A percentile compares a stretch with the other conserved stretches of the same genome.
phyloP scores from a whole-genome alignment of 2,329 filamentous ascomycete species.

The Colletotrichum tamarilloi region DNA sequence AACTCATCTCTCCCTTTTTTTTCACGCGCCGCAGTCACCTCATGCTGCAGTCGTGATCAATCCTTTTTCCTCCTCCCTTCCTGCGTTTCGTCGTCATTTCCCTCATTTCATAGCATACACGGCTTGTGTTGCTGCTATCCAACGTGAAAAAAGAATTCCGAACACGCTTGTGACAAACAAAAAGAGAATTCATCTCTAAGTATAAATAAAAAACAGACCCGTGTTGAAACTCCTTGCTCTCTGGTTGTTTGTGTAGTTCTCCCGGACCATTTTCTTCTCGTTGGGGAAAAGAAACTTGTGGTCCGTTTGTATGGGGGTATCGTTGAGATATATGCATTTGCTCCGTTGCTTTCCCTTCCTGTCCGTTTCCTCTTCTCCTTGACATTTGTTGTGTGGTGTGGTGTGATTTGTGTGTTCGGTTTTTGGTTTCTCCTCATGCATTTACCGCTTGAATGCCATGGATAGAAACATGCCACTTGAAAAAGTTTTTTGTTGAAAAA shows the following conservation, averaged over 20 bases:
- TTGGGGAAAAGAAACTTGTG: constrained; percentile 26
- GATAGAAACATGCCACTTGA: constrained; percentile 14
- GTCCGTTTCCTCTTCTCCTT: constrained; percentile 36
- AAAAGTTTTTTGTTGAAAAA: constrained; percentile 44
- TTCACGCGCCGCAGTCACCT: background rate
- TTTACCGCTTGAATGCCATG: constrained; percentile 14
- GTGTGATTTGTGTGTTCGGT: constrained; percentile 36
- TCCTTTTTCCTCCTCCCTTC: background rate
- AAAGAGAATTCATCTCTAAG: constrained; percentile 3
- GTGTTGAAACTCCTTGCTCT: constrained; percentile 34
- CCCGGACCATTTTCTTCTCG: constrained; percentile 20
- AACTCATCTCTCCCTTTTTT: background rate
- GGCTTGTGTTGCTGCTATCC: constrained; percentile 5
- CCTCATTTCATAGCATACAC: constrained; percentile 17
- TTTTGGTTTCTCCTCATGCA: background rate
- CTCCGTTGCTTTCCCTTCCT: constrained; percentile 32
- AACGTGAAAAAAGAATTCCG: constrained; percentile 5
- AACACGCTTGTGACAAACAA: constrained; percentile 3
- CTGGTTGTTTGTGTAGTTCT: constrained; percentile 10
- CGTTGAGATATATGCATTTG: constrained; percentile 52
- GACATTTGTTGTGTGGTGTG: constrained; percentile 37
- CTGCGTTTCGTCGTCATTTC: constrained; percentile 12
- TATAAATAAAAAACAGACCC: constrained; percentile 18
- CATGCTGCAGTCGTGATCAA: background rate
- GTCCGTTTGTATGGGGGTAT: constrained; percentile 47